Evolutionary conservation across 2,329 filamentous ascomycete genomes (phyloP), one percentile per base, ranked within the genome.

Genomic region (Cladosporium sp.): DNA sequence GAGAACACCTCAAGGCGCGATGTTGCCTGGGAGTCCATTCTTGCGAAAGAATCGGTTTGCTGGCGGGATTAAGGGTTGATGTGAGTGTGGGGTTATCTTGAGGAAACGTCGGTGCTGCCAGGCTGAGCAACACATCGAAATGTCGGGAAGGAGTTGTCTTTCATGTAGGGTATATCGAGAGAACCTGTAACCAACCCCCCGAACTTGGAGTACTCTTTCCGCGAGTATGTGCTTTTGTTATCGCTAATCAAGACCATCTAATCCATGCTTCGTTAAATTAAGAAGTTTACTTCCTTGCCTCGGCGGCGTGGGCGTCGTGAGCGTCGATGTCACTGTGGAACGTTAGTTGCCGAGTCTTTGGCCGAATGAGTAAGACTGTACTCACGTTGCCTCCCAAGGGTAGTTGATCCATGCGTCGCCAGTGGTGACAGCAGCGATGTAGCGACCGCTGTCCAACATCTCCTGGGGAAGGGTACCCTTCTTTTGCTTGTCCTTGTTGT

Each of bases 391-490:
- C 75, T 97, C 93, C 93, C 93, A 98, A 13, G 93, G 93, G 73
- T 98, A 98, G 78, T 89, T 94, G 68, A 97, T 97, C 93, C 93
- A 98, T 58, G 90, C 85, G 71, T 98, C 92, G n/a, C 80, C 81
- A 27, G 94, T 87, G 5, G 92, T 97, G 65, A 85, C 77, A 18
- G 93, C 89, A 18, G 93, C 93, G 59, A 86, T 71, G 72, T 98
- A 98, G 62, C 85, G 78, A 51, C 80, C 79, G 49, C 83, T 72
- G 35, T 78, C 72, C 57, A 92, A 76, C 80, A 97, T 89, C 32
- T 89, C 83, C 16, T 80, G 64, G 9, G 93, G 91, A 50, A 98
- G 77, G 16, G 72, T 73, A 48, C 93, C 93, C 79, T 96, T 95
- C 84, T 98, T 98, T 49, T 74, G 57, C 80, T 98, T 97, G 72